These are phyloP conservation scores for Aspergillus sp. DNA, from an alignment of 2,329 filamentous ascomycete species.

Conservation along the genomic window DNA sequence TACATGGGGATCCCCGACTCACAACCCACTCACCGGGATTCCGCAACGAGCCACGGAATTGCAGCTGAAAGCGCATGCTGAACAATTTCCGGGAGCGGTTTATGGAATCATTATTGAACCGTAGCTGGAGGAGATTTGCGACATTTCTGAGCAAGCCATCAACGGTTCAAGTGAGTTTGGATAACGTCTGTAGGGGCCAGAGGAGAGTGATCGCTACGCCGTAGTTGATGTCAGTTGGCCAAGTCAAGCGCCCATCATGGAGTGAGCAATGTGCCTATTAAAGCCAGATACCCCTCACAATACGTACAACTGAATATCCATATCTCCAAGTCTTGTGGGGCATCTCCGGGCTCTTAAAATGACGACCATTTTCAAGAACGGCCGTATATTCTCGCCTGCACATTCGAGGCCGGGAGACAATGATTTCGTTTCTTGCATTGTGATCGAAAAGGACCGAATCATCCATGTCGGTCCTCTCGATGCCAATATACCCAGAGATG, in stretches of 20 bases:
- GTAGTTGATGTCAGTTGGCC: neutral
- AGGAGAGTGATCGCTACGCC: too few relatives aligned
- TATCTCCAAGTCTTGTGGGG: neutral
- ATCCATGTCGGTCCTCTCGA: constrained; percentile 38
- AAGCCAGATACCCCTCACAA: neutral
- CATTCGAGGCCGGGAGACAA: neutral
- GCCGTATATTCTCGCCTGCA: neutral
- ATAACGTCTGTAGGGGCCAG: too few relatives aligned
- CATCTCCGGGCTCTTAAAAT: neutral
- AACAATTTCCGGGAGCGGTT: too few relatives aligned
- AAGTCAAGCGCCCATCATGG: neutral
- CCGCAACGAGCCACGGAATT: too few relatives aligned
- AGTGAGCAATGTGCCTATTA: neutral
- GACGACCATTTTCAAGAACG: constrained; percentile 4
- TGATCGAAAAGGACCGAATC: constrained; percentile 42
- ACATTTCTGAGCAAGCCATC: neutral
- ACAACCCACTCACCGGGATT: neutral
- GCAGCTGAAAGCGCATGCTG: too few relatives aligned
- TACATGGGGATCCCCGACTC: neutral
- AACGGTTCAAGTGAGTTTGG: neutral
- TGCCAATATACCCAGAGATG: constrained; percentile 21
- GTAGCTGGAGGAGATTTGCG: neutral
- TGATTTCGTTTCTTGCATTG: constrained; percentile 24
- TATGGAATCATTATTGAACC: neutral
- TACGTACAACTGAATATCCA: neutral